Evolutionary conservation across 2,329 filamentous ascomycete species (phyloP), one percentile per base, ranked within the genome.

Genomic region (Fusarium keratoplasticum): DNA sequence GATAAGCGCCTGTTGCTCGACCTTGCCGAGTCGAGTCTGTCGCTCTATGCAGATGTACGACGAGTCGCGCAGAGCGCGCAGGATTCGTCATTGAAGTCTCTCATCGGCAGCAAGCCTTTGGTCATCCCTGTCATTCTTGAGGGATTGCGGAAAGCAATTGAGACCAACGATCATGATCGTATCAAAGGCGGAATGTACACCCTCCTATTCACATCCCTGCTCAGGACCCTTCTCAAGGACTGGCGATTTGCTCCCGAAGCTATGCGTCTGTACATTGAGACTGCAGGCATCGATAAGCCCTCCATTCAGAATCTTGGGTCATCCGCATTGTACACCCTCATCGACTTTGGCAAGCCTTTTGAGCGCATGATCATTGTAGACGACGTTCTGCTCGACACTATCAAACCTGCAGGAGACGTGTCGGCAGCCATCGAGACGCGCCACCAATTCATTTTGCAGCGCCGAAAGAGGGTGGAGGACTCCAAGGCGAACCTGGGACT

Each of bases 151-250:
- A 90, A 91, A 71, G 95, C 95, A 29, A 88, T 99, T 33, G 91
- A 93, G 63, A 89, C 90, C 47, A 93, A 92, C 67, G 95, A 99
- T 74, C 94, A 95, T 80, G 94, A 96, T 71, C 91, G 95, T 16
- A 98, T 99, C 82, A 99, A 99, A 83, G 96, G 97, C 36, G 94
- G 93, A 38, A 91, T 99, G 86, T 98, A 96, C 81, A 95, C 95
- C 0, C 84, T 99, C 31, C 86, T 98, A 20, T 97, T 96, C 77
- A 95, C 96, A 13, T 97, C 94, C 70, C 86, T 99, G 38, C 89
- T 95, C 7, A 97, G 95, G 84, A 97, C 96, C 0, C 89, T 97
- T 54, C 90, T 95, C 55, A 92, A 94, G 64, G 95, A 99, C 81
- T 99, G 97, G 97, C 93, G 95, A 42, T 98, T 95, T 82, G 95